Percentiles rank a stretch among this genome's conserved stretches.
Evolutionary conservation across 2,329 filamentous ascomycete genomes (phyloP).

Genomic region (Fusarium algeriense): DNA sequence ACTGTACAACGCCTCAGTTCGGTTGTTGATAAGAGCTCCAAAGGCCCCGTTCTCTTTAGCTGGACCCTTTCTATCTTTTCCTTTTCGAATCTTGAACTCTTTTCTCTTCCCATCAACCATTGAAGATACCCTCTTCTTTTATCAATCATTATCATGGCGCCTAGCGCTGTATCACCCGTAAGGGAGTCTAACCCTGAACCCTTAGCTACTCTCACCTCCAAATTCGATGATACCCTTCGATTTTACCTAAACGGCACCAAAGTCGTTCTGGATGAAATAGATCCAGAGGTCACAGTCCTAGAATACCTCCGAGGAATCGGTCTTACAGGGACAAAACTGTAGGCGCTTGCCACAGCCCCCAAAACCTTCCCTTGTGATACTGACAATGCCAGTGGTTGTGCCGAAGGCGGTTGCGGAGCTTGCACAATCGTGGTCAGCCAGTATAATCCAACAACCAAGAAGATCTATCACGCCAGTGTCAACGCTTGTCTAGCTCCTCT

Average conservation of each 20-base stretch:
- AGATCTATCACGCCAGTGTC: constrained; percentile 95
- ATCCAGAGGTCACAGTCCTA: constrained; percentile 91
- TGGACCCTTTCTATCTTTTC: background rate
- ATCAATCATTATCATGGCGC: constrained; percentile 61
- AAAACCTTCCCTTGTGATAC: background rate
- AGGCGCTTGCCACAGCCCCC: constrained; percentile 44
- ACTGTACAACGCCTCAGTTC: constrained; percentile 33
- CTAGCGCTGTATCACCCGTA: constrained; percentile 66
- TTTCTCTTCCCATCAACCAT: background rate
- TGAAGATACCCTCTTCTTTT: background rate
- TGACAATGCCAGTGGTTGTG: constrained; percentile 74
- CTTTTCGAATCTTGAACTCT: background rate
- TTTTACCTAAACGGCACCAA: constrained; percentile 97
- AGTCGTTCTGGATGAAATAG: constrained; percentile 85
- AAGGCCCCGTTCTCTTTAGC: constrained; percentile 14
- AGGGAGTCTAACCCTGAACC: constrained; percentile 52
- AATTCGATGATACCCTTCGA: constrained; percentile 86
- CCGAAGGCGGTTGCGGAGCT: constrained; percentile 95
- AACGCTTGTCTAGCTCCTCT: constrained; percentile 96
- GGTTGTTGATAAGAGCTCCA: constrained; percentile 36
- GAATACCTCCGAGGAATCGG: constrained; percentile 95
- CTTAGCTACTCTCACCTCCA: constrained; percentile 70
- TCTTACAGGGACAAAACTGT: constrained; percentile 92
- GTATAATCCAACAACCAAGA: constrained; percentile 89
- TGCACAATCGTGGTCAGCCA: constrained; percentile 97